A percentile compares a stretch with the other conserved stretches of the same genome.
Evolutionary conservation across 208 protist species (phyloP).

Genomic region (Willaertia magna): DNA sequence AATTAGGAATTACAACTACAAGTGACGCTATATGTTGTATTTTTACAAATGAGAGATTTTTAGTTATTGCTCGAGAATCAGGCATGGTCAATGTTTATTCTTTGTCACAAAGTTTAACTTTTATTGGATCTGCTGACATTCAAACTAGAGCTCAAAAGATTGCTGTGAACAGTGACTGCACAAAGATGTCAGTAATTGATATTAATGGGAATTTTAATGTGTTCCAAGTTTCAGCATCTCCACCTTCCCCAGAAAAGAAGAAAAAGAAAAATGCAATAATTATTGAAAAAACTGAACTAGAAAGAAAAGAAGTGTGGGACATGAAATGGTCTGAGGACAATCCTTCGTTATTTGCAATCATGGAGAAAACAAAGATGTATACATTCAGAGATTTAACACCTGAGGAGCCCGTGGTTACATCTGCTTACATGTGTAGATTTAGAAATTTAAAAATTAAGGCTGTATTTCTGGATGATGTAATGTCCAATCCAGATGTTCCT

Average conservation of each 20-base stretch:
- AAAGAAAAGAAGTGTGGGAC: constrained; percentile 86
- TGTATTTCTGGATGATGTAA: constrained; percentile 79
- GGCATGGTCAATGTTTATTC: constrained; percentile 66
- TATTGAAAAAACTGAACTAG: constrained; percentile 44
- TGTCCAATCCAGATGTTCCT: constrained; percentile 70
- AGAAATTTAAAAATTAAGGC: constrained; percentile 63
- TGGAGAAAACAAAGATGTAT: constrained; percentile 85
- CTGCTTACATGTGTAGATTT: constrained; percentile 80
- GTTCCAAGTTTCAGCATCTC: constrained; percentile 31
- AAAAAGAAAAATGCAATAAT: constrained; percentile 23
- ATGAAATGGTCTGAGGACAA: constrained; percentile 78
- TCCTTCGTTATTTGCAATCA: constrained; percentile 71
- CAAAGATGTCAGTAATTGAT: constrained; percentile 69
- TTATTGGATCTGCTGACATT: constrained; percentile 37
- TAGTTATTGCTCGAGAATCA: constrained; percentile 71
- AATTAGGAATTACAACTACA: constrained; percentile 34
- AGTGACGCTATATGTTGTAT: constrained; percentile 74
- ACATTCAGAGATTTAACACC: constrained; percentile 65
- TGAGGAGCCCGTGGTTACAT: constrained; percentile 71
- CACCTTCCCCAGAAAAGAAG: constrained; percentile 27
- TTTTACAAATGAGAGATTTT: constrained; percentile 53
- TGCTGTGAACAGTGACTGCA: constrained; percentile 71
- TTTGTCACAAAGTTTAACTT: constrained; percentile 26
- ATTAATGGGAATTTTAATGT: constrained; percentile 58
- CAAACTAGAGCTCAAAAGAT: constrained; percentile 59